These are phyloP conservation scores for Abelmoschus esculentus DNA, from an alignment of 345 rosid species.

Conservation along the genomic window DNA sequence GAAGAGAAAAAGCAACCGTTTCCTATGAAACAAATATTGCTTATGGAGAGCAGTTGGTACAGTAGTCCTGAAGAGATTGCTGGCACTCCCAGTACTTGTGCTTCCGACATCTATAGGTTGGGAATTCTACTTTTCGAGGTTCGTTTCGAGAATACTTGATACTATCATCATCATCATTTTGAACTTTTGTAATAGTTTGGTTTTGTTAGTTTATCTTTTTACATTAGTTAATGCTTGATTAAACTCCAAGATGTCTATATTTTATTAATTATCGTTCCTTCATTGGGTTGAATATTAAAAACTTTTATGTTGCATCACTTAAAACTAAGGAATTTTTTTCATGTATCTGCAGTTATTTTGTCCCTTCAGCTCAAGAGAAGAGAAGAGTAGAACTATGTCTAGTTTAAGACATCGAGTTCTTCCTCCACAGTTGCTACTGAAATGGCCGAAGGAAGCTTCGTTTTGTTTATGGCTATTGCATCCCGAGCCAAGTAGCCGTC, in stretches of 20 bases:
- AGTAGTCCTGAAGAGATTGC: constrained; percentile 79
- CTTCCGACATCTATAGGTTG: constrained; percentile 80
- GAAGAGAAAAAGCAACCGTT: constrained; percentile 62
- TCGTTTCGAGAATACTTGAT: constrained; percentile 6
- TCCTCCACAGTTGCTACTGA: constrained; percentile 79
- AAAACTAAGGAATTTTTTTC: background rate
- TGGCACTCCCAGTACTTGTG: constrained; percentile 53
- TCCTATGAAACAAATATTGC: constrained; percentile 83
- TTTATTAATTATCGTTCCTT: too few relatives aligned
- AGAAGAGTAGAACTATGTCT: too few relatives aligned
- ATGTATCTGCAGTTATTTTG: constrained; percentile 49
- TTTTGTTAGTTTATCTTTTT: constrained; percentile 2
- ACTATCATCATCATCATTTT: background rate
- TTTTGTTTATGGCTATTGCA: constrained; percentile 92
- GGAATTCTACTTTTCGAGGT: constrained; percentile 97
- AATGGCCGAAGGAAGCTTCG: constrained; percentile 89
- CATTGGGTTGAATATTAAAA: background rate
- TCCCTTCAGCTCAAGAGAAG: constrained; percentile 59
- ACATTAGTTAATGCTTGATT: too few relatives aligned
- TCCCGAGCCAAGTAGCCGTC: constrained; percentile 83
- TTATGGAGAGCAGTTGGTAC: constrained; percentile 83
- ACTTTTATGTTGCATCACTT: background rate
- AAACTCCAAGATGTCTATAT: too few relatives aligned
- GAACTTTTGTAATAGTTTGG: background rate
- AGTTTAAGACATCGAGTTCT: too few relatives aligned